Evolutionary conservation across 805 yeast genomes (phyloP).

Genomic region (Teunomyces lycoperdinae): DNA sequence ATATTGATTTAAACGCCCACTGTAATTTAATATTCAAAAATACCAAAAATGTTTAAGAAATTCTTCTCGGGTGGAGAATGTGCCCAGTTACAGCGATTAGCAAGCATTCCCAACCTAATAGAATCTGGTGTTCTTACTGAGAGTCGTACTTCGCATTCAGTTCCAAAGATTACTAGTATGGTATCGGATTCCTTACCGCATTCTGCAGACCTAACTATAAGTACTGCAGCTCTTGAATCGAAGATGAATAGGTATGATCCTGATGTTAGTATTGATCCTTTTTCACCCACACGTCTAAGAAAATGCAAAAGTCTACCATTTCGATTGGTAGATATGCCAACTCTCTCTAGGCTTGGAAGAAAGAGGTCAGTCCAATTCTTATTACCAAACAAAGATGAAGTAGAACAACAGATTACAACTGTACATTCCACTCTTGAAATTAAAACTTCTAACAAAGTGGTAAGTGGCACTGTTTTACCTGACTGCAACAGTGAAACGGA

Average conservation of each 20-base stretch:
- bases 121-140: neutral
- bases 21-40: neutral
- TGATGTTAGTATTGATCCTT: constrained; percentile 13
- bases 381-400: neutral
- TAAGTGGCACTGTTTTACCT: too few relatives aligned
- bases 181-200: neutral
- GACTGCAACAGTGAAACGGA: neutral
- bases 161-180: neutral
- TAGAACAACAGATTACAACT: neutral
- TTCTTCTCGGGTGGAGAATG: neutral
- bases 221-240: neutral
- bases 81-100: neutral
- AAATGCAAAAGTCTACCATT: constrained; percentile 10
- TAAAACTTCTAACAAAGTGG: neutral
- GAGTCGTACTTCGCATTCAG: neutral
- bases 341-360: neutral
- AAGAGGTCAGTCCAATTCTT: constrained; percentile 8
- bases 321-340: neutral
- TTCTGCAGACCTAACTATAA: neutral
- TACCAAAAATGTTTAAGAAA: neutral
- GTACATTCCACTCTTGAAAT: neutral
- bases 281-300: constrained; percentile 8
- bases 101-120: neutral
- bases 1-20: neutral
- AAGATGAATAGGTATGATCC: constrained; percentile 1